Evolutionary conservation across 805 yeast genomes (phyloP), one percentile per base, ranked within the genome.

Genomic region (Saturnispora diversa): DNA sequence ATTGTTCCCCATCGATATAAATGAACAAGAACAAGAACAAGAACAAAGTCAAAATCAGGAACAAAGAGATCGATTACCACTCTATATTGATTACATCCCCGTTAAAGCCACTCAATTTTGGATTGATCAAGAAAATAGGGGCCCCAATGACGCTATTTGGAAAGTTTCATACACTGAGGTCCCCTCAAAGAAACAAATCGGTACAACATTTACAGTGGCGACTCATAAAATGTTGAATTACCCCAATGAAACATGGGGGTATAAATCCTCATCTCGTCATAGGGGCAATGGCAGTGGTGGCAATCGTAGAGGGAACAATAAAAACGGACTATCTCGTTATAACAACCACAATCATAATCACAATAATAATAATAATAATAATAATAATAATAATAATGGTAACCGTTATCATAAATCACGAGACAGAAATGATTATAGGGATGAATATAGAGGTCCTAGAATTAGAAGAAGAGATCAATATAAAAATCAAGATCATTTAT

Each of bases 101-200:
- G 71, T 66, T 17, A 64, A 65, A 45, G 70, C 70, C 13, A 58
- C 67, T 3, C 64, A 63, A 40, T 60, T 58, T 31, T 69, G 74
- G 72, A 65, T 68, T 12, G 70, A 59, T 46, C 70, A 68, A 49
- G 75, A 69, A 44, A 65, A 62, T 39, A 54, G 52, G 30, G 69
- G 68, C 10, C 72, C 75, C 9, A 51, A 53, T 30, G 64, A 68
- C 49, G 74, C 71, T 2, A 50, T 65, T 35, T 69, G 75, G 74
- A 60, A 60, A 37, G 51, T 69, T n/a, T 58, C 59, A 13, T 69
- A 63, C 44, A 59, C 54, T 21, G 50, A 43, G 9, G 49, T 52
- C 28, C 65, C 62, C 5, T 65, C 62, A 9, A 66, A 59, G 29
- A 48, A 42, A 40, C 47, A 47, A 23, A 45, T 44, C 19, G 59